These are phyloP conservation scores for Leptographium lundbergii DNA, from an alignment of 2,329 filamentous ascomycete species.

Conservation along the genomic window DNA sequence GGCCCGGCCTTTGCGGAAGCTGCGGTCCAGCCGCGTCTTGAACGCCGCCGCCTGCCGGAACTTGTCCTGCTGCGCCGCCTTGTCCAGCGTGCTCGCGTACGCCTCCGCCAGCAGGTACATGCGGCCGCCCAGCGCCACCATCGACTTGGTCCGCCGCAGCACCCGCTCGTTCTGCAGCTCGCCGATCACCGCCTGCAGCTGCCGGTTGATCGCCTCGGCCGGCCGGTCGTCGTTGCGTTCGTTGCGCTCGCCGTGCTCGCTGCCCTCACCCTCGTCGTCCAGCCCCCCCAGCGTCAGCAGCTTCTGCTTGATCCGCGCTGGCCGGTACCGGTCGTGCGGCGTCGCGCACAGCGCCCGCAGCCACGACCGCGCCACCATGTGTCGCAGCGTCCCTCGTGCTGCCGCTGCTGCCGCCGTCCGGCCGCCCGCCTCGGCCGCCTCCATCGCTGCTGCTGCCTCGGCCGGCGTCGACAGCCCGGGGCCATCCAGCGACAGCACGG, in stretches of 20 bases:
- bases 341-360: conserved; percentile 46
- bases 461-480: background rate
- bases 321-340: conserved; percentile 33
- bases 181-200: conserved; percentile 36
- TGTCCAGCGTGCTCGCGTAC: conserved; percentile 43
- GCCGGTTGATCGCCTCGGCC: conserved; percentile 20
- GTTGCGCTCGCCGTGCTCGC: background rate
- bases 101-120: conserved; percentile 51
- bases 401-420: background rate
- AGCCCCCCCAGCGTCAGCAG: conserved; percentile 30
- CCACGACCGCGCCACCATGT: conserved; percentile 25
- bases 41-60: conserved; percentile 45
- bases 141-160: conserved; percentile 46
- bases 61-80: conserved; percentile 39
- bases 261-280: conserved; percentile 18
- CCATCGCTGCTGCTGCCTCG: background rate
- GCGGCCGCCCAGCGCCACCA: conserved; percentile 42
- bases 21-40: conserved; percentile 46
- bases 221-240: background rate
- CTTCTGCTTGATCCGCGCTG: conserved; percentile 33
- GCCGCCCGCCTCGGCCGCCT: background rate
- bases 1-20: conserved; percentile 32
- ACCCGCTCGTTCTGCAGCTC: conserved; percentile 38
- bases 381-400: background rate
- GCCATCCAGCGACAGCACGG: conserved; percentile 22